Conservation (phyloP, 2,329 filamentous ascomycete species). For the Trichophaea hybrida region DNA sequence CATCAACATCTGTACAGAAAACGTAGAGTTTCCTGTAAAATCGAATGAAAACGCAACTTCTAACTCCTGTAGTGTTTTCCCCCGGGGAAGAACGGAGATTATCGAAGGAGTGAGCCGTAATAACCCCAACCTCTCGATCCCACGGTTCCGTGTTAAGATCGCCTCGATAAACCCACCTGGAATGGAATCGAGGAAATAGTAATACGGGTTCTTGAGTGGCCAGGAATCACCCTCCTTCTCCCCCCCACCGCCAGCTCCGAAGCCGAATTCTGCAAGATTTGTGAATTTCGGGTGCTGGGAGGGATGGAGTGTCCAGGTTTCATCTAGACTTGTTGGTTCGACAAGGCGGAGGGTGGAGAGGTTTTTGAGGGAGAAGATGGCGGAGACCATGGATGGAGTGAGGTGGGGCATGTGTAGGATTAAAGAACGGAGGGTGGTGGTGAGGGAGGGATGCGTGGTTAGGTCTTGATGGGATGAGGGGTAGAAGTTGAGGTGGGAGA, state of each 20-base stretch:
- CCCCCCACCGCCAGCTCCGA: neutral
- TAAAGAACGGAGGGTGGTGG: neutral
- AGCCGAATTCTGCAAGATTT: neutral
- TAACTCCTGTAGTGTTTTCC: neutral
- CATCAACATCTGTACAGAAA: neutral
- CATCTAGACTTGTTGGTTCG: neutral
- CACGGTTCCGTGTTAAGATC: neutral
- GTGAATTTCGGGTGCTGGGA: neutral
- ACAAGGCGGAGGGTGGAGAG: neutral
- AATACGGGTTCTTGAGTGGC: neutral
- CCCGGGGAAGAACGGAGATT: neutral
- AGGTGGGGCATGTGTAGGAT: neutral
- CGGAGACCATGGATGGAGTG: neutral
- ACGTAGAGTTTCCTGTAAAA: neutral
- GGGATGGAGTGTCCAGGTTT: neutral
- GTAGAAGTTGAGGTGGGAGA: neutral
- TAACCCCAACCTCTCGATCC: neutral
- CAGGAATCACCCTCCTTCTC: neutral
- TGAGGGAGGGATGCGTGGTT: neutral
- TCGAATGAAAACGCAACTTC: neutral
- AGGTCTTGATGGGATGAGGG: neutral
- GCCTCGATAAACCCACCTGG: neutral
- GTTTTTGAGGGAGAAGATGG: neutral
- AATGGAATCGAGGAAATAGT: neutral
- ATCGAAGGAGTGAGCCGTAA: neutral